These are phyloP conservation scores for Salix udensis DNA, from an alignment of 345 rosid species.

Conservation along the genomic window DNA sequence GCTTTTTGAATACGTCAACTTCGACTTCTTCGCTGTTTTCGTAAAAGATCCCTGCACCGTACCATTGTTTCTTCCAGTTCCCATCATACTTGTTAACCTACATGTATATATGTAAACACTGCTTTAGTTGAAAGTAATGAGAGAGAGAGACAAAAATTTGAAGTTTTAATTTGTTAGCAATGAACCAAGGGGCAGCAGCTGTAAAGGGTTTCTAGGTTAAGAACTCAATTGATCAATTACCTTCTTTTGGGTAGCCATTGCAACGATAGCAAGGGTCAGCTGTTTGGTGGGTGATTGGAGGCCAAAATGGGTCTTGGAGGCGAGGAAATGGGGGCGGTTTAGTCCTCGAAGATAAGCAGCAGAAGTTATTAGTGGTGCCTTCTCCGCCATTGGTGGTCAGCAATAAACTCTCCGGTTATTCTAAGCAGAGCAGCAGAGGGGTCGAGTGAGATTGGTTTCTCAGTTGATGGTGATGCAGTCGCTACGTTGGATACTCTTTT, in stretches of 20 bases:
- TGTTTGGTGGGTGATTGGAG: constrained; percentile 29
- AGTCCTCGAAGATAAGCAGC: constrained; percentile 35
- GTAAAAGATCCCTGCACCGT: constrained; percentile 78
- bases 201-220: background rate
- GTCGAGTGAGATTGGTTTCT: background rate
- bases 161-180: background rate
- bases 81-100: constrained; percentile 77
- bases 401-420: background rate
- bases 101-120: background rate
- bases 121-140: background rate
- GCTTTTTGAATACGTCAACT: constrained; percentile 86
- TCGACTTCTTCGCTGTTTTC: constrained; percentile 84
- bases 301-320: constrained; percentile 26
- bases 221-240: constrained; percentile 26
- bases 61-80: constrained; percentile 82
- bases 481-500: constrained; percentile 24
- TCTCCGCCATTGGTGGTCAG: constrained; percentile 48
- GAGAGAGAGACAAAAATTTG: background rate
- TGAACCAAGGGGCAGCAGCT: background rate
- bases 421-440: background rate
- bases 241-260: constrained; percentile 85
- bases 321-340: constrained; percentile 23
- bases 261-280: constrained; percentile 42
- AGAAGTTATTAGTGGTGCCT: constrained; percentile 39
- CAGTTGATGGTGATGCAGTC: constrained; percentile 4